phyloP scores from a whole-genome alignment of 139 green algal genomes.

The Ostreobium quekettii region DNA sequence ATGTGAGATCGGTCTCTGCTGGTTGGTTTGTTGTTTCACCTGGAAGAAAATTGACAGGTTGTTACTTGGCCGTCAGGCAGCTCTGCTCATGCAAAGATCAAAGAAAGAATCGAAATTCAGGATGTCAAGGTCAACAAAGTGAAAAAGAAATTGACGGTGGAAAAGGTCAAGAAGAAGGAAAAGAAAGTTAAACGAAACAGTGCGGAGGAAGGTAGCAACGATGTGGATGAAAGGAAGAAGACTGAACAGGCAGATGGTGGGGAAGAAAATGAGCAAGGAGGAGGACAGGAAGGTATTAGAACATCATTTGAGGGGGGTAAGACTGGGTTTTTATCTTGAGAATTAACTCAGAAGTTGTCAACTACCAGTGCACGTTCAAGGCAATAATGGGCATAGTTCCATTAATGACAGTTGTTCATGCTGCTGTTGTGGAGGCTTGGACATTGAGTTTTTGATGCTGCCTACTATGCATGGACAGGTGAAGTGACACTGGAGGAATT shows the following conservation, averaged over 20 bases:
- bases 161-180: slow-evolving; percentile 17
- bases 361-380: too few relatives aligned
- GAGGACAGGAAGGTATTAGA: slow-evolving; percentile 1
- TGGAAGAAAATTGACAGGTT: not conserved
- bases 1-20: not conserved
- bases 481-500: too few relatives aligned
- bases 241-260: slow-evolving; percentile 6
- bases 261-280: slow-evolving; percentile 22
- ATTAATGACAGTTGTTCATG: too few relatives aligned
- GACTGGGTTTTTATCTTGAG: too few relatives aligned
- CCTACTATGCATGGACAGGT: too few relatives aligned
- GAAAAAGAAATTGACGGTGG: not conserved
- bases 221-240: slow-evolving; percentile 6
- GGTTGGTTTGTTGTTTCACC: not conserved
- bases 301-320: too few relatives aligned
- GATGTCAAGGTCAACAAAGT: slow-evolving; percentile 13
- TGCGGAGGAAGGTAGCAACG: not conserved
- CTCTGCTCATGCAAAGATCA: not conserved
- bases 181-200: slow-evolving; percentile 17
- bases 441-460: too few relatives aligned
- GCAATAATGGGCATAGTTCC: too few relatives aligned
- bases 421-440: too few relatives aligned
- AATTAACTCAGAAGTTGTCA: too few relatives aligned
- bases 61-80: not conserved
- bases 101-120: not conserved